Evolutionary conservation across 2,329 filamentous ascomycete genomes (phyloP), one percentile per base, ranked within the genome.

Genomic region (Pseudopyrenochaeta lycopersici): DNA sequence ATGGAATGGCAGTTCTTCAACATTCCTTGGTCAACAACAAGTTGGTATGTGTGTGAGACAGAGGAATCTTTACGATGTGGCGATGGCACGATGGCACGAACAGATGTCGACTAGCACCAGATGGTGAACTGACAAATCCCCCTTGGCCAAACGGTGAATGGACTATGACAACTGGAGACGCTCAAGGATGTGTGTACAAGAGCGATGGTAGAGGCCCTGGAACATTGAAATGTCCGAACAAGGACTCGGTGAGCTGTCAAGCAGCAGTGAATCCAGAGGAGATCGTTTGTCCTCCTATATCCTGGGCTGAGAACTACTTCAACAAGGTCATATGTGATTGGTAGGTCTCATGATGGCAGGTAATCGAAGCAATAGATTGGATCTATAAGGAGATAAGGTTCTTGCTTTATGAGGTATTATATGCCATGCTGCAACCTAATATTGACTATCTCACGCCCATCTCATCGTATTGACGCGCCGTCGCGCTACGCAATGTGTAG

Each of bases 201-300:
- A 46, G 43, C 33, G 31, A 46, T 38, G 43, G 43, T 6, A 46
- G 36, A 7, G 43, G 33, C 12, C 43, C 43, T 12, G 33, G 43
- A 21, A 35, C 43, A 6, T 31, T 46, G 12, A 46, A 33, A 18
- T 46, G 43, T 36, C 43, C 43, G 33, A 46, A 46, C 20, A 46
- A 46, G 33, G 31, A 33, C 30, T 21, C 30, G 9, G 43, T 46
- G 21, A 36, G 17, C 20, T 38, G 35, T 38, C 18, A 38, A 20
- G 7, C 7, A 4, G 35, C 35, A 9, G 35, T 20, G 17, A 20
- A 38, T 38, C 6, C 35, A 10, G 6, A 38, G 15, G 35, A 38
- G 17, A 38, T 38, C 17, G 17, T 20, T 20, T 38, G 35, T 38
- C 35, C 35, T 20, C 17, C 35, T 21, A 21, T 38, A 21, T 10